A percentile compares a stretch with the other conserved stretches of the same genome.
phyloP scores from a whole-genome alignment of 78 protist genomes.

The Bigelowiella natans region DNA sequence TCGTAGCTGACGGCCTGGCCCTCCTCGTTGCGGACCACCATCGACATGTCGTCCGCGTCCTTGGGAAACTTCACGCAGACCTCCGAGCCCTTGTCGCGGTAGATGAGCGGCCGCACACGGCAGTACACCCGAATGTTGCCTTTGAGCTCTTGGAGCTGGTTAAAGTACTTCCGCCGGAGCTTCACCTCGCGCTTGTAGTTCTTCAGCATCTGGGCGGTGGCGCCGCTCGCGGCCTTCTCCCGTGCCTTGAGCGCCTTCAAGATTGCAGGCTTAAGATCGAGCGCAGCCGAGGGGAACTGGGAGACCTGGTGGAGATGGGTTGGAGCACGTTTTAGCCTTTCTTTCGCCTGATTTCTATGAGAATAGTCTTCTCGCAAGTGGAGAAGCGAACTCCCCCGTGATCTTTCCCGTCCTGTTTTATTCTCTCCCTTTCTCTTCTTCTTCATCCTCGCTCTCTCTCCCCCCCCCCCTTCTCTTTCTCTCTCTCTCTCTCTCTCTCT shows the following conservation, averaged over 20 bases:
- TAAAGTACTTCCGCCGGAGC: conserved; percentile 13
- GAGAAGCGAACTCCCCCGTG: no score
- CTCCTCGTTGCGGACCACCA: no score
- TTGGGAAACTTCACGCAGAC: not conserved
- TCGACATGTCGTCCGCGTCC: no score
- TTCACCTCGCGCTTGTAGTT: conserved; percentile 1
- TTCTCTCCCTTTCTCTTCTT: not conserved
- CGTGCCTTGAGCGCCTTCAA: no score
- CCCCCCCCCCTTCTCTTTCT: not conserved
- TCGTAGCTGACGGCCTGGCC: not conserved
- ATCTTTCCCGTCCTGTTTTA: no score
- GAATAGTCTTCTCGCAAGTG: not conserved
- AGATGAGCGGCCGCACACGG: not conserved
- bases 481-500: not conserved
- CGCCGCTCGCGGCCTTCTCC: no score
- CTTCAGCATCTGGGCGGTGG: not conserved
- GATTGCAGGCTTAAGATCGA: not conserved
- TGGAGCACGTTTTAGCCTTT: not conserved
- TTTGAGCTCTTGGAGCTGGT: conserved; percentile 14
- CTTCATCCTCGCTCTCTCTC: not conserved
- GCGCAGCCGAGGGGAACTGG: not conserved
- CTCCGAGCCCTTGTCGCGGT: not conserved
- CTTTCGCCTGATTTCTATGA: not conserved
- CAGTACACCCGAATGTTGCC: conserved; percentile 14
- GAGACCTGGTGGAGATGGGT: not conserved